These are phyloP conservation scores for Lepidium campestre DNA, from an alignment of 441 rosid species.

Conservation along the genomic window DNA sequence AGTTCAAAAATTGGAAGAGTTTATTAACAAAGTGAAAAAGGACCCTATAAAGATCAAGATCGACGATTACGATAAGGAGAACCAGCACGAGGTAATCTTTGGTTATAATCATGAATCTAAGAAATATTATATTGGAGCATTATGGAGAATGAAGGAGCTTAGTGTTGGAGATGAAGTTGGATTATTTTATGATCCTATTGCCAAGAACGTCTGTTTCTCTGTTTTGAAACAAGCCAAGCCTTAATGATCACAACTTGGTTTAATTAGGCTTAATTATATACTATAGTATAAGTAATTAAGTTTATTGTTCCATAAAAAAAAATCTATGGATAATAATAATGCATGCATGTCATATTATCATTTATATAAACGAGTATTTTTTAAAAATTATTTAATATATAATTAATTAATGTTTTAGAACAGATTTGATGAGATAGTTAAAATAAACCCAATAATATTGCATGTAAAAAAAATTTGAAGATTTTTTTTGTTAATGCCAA, in stretches of 20 bases:
- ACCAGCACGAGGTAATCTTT: background rate
- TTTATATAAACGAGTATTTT: too few relatives aligned
- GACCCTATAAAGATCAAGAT: conserved; percentile 6
- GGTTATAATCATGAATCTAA: background rate
- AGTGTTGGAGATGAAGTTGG: conserved; percentile 19
- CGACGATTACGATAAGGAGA: conserved; percentile 11
- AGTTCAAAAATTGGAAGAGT: background rate
- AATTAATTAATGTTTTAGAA: too few relatives aligned
- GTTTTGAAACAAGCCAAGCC: conserved; percentile 9
- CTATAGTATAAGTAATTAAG: background rate
- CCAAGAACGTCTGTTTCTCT: conserved; percentile 7
- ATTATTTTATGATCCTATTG: conserved; percentile 1
- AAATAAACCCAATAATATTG: too few relatives aligned
- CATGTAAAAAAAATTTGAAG: too few relatives aligned
- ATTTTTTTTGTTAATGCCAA: too few relatives aligned
- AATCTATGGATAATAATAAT: background rate
- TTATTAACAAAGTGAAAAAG: background rate
- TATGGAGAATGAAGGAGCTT: conserved; percentile 2
- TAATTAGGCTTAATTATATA: background rate
- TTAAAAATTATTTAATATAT: too few relatives aligned
- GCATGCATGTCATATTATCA: too few relatives aligned
- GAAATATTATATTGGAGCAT: background rate
- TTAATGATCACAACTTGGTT: background rate
- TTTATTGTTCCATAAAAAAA: background rate
- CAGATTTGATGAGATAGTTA: too few relatives aligned